Base-by-base conservation (phyloP, 805 yeast species). In the Candida corydali region DNA sequence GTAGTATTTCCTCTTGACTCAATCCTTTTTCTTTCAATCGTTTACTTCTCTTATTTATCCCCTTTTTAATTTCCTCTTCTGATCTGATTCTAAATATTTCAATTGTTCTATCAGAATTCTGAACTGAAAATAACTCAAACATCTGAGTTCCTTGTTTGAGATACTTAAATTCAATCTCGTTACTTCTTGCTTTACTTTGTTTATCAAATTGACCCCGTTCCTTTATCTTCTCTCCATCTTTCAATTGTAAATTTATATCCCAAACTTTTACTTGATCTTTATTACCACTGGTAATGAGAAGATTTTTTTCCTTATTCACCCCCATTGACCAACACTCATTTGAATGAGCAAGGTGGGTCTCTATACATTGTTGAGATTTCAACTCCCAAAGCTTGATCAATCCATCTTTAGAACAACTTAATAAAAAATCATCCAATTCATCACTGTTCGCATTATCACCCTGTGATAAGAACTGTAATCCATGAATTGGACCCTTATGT, bases 291-390 rank as follows among this genome's bases (percentile, higher is more conserved):
- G 97, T 88, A 15, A 88, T 59, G 19, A 75, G 63, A 36, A 80
- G 44, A 30, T 55, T 59, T 17, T 59, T 59, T 22, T 65, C 57
- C 8, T 58, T 55, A 29, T 67, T 63, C 14, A 78, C 55, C 3
- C 77, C 84, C 51, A 88, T 57, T 3, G 85, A 68, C 98, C 98
- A 93, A 63, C 96, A 86, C 59, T 93, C 98, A 40, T 91, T 89
- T 16, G 84, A 72, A 55, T 87, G 96, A 0, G 97, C 96, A 43
- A 88, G 79, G 55, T 89, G 97, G 1, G 98, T 89, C 56, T 93
- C 99, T 4, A 88, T 68, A 61, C 97, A 86, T 56, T 87, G 95
- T 55, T 85, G 87, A 3, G 93, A 65, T 50, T 80, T 82, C 48
- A 93, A 61, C 53, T 93, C 98, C 99, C 99, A 93, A 24, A 93